Evolutionary conservation across 306 rosid genomes (phyloP).

Genomic region (Inga leiocalycina): DNA sequence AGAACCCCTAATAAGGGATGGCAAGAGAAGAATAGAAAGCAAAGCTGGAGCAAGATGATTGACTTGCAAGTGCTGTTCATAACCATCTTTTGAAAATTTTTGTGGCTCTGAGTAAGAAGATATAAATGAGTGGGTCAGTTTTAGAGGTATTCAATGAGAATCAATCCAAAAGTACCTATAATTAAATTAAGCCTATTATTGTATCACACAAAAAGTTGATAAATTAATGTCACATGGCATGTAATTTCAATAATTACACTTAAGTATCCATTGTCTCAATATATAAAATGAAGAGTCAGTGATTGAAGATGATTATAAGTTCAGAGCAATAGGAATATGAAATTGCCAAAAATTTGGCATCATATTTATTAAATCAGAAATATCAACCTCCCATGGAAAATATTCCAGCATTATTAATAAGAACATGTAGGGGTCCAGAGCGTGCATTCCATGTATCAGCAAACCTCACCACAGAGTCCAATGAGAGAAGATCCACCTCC

Average conservation of each 20-base stretch:
- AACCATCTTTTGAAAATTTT: conserved; percentile 84
- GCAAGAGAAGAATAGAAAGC: conserved; percentile 92
- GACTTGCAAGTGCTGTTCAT: conserved; percentile 98
- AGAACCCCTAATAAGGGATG: conserved; percentile 92
- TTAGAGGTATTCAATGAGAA: conserved; percentile 29
- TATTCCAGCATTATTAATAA: conserved; percentile 96
- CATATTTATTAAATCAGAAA: conserved; percentile 15
- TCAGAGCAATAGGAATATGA: conserved; percentile 25
- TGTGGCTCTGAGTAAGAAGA: conserved; percentile 75
- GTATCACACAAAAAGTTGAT: background rate
- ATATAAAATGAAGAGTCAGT: background rate
- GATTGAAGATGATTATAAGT: background rate
- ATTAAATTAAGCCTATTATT: background rate
- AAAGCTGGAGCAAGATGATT: conserved; percentile 96
- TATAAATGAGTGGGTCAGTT: conserved; percentile 18
- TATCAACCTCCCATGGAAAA: conserved; percentile 91
- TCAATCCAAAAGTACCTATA: conserved; percentile 2
- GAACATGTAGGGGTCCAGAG: conserved; percentile 80
- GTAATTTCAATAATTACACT: conserved; percentile 14
- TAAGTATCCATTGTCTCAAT: background rate
- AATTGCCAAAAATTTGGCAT: background rate
- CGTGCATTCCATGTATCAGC: conserved; percentile 92
- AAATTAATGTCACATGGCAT: background rate
- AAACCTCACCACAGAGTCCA: conserved; percentile 89
- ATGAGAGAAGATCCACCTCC: conserved; percentile 90